A percentile compares a stretch with the other conserved stretches of the same genome.
These are phyloP conservation scores for Biscogniauxia mediterranea DNA, from an alignment of 2,329 filamentous ascomycete genomes.

Conservation along the genomic window DNA sequence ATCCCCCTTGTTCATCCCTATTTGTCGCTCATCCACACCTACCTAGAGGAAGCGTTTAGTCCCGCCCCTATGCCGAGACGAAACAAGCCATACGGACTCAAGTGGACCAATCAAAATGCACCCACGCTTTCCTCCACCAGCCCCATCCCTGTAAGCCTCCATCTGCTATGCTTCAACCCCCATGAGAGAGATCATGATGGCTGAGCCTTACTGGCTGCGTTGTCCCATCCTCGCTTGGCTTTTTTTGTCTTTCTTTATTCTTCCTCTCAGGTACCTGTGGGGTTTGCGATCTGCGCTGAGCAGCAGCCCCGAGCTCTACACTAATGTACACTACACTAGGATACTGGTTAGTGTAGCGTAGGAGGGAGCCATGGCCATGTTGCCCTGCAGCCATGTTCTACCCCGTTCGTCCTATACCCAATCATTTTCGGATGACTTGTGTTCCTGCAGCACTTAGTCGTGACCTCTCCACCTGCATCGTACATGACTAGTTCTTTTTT, in stretches of 20 bases:
- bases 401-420: constrained; percentile 34
- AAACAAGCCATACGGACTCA: constrained; percentile 32
- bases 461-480: constrained; percentile 26
- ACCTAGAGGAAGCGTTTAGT: constrained; percentile 23
- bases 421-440: constrained; percentile 31
- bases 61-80: constrained; percentile 28
- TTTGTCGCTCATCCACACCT: constrained; percentile 8
- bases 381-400: constrained; percentile 30
- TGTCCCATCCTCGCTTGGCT: constrained; percentile 28
- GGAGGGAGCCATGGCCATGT: constrained; percentile 9
- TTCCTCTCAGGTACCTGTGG: constrained; percentile 6
- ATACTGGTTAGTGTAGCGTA: constrained; percentile 1
- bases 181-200: constrained; percentile 33
- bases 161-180: constrained; percentile 41
- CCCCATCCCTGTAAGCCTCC: constrained; percentile 30
- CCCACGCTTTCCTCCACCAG: constrained; percentile 5
- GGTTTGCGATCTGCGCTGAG: constrained; percentile 24
- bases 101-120: constrained; percentile 31
- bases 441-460: constrained; percentile 36
- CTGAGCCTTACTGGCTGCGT: constrained; percentile 35
- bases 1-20: constrained; percentile 3
- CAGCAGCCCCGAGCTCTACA: constrained; percentile 20
- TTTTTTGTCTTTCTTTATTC: not conserved
- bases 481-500: constrained; percentile 18
- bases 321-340: constrained; percentile 12